Evolutionary conservation across 140 eudicot genomes (phyloP).

Genomic region (Cichorium intybus): DNA sequence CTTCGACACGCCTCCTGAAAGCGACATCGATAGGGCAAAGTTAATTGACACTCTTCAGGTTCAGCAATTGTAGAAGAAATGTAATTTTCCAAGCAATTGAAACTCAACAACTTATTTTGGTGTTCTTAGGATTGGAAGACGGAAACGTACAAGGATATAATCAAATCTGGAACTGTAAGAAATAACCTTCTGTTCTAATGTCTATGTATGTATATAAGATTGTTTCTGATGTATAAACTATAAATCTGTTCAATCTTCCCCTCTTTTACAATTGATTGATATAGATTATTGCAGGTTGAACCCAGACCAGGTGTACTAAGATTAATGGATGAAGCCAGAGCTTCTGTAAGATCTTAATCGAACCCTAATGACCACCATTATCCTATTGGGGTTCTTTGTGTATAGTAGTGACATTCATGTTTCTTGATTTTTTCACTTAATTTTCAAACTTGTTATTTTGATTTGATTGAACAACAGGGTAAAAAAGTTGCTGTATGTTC

Average conservation of each 20-base stretch:
- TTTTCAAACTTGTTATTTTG: no score
- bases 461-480: constrained; percentile 47
- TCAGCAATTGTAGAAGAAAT: not conserved
- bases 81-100: not conserved
- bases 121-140: constrained; percentile 91
- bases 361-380: not conserved
- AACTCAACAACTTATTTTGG: not conserved
- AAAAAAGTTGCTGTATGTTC: constrained; percentile 92
- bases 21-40: constrained; percentile 56
- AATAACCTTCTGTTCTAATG: not conserved
- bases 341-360: constrained; percentile 67
- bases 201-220: not conserved
- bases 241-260: not conserved
- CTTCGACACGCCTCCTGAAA: constrained; percentile 61
- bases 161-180: constrained; percentile 97
- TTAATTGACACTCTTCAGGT: constrained; percentile 84
- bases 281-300: constrained; percentile 61
- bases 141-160: constrained; percentile 88
- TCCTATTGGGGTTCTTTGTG: not conserved
- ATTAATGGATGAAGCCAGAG: constrained; percentile 96
- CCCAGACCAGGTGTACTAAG: constrained; percentile 96
- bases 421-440: not conserved
- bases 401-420: no score
- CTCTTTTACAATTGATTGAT: not conserved
- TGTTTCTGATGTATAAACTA: not conserved